A percentile compares a stretch with the other conserved stretches of the same genome.
Conservation (phyloP, 331 rosid species). For the Quercus phellos region DNA sequence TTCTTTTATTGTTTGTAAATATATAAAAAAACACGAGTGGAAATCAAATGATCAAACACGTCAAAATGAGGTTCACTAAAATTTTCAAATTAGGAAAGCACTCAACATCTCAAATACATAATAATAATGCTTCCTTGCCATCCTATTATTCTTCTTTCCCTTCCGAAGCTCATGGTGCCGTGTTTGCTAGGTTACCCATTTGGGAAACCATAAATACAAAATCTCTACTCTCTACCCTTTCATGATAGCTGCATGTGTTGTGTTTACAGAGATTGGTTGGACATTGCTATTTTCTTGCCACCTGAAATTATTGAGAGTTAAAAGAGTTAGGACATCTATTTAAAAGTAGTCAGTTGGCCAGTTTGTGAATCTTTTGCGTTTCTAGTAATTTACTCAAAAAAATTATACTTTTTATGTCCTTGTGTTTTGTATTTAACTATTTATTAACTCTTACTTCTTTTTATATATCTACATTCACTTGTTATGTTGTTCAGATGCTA, state of each 20-base stretch:
- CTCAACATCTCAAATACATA: too few relatives aligned
- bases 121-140: neutral
- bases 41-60: neutral
- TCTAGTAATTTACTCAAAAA: neutral
- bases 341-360: neutral
- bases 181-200: constrained; percentile 1
- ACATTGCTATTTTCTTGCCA: neutral
- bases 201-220: neutral
- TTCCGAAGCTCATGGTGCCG: neutral
- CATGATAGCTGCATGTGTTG: neutral
- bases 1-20: neutral
- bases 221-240: neutral
- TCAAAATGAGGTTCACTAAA: neutral
- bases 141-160: neutral
- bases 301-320: neutral
- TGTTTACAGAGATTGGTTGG: neutral
- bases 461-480: neutral
- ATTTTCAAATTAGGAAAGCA: too few relatives aligned
- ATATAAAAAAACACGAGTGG: neutral
- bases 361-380: neutral
- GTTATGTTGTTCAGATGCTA: neutral
- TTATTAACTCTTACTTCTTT: neutral
- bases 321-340: neutral
- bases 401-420: neutral
- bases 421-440: neutral